Conservation (phyloP, 768 basidiomycete species). For the Calocybe gangraenosa region DNA sequence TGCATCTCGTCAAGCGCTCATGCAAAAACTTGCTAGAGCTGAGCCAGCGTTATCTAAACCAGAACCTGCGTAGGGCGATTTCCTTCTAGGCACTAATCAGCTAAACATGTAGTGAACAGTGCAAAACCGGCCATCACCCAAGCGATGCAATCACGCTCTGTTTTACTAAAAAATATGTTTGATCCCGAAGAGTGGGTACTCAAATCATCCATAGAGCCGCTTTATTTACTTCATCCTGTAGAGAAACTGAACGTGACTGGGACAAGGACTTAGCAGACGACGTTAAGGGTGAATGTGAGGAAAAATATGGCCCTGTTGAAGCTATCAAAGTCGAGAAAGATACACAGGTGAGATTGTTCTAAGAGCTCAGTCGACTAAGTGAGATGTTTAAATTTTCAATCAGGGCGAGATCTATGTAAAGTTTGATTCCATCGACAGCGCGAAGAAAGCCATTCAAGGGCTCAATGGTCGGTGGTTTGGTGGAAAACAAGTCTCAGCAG, state of each 20-base stretch:
- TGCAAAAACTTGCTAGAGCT: slow-evolving; percentile 99
- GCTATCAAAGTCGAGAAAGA: slow-evolving; percentile 94
- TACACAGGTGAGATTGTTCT: slow-evolving; percentile 57
- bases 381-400: slow-evolving; percentile 7
- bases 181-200: slow-evolving; percentile 85
- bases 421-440: slow-evolving; percentile 74
- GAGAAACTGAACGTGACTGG: slow-evolving; percentile 96
- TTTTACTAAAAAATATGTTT: slow-evolving; percentile 95
- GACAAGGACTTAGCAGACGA: slow-evolving; percentile 95
- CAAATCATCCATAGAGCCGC: background rate
- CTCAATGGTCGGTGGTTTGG: slow-evolving; percentile 98
- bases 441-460: slow-evolving; percentile 82
- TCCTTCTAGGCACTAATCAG: background rate
- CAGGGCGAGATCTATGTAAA: slow-evolving; percentile 98
- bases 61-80: slow-evolving; percentile 53
- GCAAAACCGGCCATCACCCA: slow-evolving; percentile 77
- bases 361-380: background rate
- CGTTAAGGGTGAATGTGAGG: slow-evolving; percentile 90
- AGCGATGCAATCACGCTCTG: slow-evolving; percentile 83
- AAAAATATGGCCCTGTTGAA: slow-evolving; percentile 83
- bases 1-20: slow-evolving; percentile 97
- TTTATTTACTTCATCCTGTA: slow-evolving; percentile 25
- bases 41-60: slow-evolving; percentile 57
- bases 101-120: slow-evolving; percentile 32
- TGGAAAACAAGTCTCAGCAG: slow-evolving; percentile 81